phyloP scores from a whole-genome alignment of 371 early-diverging fungal species.

The Smittium mucronatum region DNA sequence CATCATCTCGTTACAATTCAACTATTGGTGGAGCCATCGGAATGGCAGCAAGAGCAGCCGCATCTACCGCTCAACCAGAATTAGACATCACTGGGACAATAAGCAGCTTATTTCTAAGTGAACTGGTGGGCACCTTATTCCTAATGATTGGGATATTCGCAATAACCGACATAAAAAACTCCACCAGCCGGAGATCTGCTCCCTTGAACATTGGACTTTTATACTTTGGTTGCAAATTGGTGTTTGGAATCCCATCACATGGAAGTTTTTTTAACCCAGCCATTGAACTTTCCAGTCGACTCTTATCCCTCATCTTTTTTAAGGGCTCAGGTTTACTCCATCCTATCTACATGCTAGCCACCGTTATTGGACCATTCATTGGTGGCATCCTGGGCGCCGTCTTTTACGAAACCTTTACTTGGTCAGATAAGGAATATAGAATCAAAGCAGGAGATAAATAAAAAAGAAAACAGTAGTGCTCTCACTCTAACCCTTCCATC shows the following conservation, averaged over 20 bases:
- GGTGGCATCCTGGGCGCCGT: slow-evolving; percentile 5
- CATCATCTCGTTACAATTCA: neutral
- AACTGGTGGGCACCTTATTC: slow-evolving; percentile 62
- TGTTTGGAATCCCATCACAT: slow-evolving; percentile 2
- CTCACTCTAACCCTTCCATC: too few relatives aligned
- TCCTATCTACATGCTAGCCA: neutral
- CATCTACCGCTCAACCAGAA: neutral
- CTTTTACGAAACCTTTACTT: slow-evolving; percentile 10
- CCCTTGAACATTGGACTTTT: slow-evolving; percentile 2
- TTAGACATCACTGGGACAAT: neutral
- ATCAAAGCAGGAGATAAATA: slow-evolving; percentile 10
- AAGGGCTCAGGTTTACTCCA: neutral
- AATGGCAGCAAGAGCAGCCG: neutral
- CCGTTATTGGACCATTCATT: slow-evolving; percentile 1
- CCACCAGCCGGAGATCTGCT: neutral
- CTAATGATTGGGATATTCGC: slow-evolving; percentile 53
- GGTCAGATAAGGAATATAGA: slow-evolving; percentile 10
- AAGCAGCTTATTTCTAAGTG: slow-evolving; percentile 42
- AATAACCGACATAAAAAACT: slow-evolving; percentile 55
- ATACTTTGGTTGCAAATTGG: slow-evolving; percentile 10
- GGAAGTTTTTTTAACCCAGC: slow-evolving; percentile 8
- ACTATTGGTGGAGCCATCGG: neutral
- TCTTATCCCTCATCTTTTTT: neutral
- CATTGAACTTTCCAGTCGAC: neutral
- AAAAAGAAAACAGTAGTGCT: too few relatives aligned